Base-by-base conservation (phyloP, 306 rosid species). In the Trifolium subterraneum region DNA sequence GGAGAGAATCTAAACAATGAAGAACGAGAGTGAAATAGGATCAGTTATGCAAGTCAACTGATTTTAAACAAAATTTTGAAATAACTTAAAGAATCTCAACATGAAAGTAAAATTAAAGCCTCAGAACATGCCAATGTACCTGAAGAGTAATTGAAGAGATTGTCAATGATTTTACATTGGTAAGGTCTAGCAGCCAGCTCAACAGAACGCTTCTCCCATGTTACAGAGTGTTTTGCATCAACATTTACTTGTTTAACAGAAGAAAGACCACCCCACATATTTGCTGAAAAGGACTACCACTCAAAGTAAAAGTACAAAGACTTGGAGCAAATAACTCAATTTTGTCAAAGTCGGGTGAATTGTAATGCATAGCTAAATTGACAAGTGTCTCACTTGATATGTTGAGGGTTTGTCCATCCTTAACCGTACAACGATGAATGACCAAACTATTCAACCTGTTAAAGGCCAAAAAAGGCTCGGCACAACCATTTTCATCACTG, bases 1-100 rank as follows among this genome's bases (percentile, higher is more conserved):
- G 52, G 8, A 72, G 8, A 79, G 78, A 79, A 79, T 39, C 82
- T 72, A 42, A 31, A 48, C 10, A 63, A 71, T 1, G 15, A 31
- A 48, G 8, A 63, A 71, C 0, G 15, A 39, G 47, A 23, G 20
- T n/a, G 20, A 62, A 71, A 62, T 25, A 36, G 8, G 14, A 0
- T 29, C 15, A 2, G 18, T 44, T 3, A 8, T 18, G 48, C 15
- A 51, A 25, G 9, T 42, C 33, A 38, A 35, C 4, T 16, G 12
- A 29, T 12, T 16, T 42, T 44, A 4, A 3, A 42, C 18, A 65
- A 25, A 52, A 22, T 5, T n/a, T 15, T 3, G 3, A 44, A 10
- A 23, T 6, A 25, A 22, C 1, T 29, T 7, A 60, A 42, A 18
- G 6, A 44, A 25, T 1, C 2, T 0, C 8, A 27, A 4, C 2